These are phyloP conservation scores for Colletotrichum godetiae DNA, from an alignment of 2,329 filamentous ascomycete genomes.

Conservation along the genomic window DNA sequence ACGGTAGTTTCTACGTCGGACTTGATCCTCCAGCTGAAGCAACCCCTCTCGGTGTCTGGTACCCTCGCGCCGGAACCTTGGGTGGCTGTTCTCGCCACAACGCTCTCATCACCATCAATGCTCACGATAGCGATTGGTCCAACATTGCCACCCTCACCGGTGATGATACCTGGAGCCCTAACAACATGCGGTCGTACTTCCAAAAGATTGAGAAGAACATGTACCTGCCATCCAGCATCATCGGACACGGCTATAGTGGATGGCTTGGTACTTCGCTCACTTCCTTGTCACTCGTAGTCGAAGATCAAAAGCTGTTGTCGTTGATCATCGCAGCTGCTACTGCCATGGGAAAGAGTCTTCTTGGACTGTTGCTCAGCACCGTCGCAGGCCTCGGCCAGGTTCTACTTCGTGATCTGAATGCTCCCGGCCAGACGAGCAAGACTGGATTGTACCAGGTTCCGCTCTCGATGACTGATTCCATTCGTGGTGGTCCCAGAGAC, in stretches of 20 bases:
- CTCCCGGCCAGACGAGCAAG: constrained; percentile 3
- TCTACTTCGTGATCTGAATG: constrained; percentile 43
- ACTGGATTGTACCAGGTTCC: constrained; percentile 19
- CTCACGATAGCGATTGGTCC: constrained; percentile 69
- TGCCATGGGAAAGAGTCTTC: constrained; percentile 41
- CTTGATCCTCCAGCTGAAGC: constrained; percentile 38
- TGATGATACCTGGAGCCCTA: constrained; percentile 66
- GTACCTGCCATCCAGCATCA: constrained; percentile 54
- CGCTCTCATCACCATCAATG: constrained; percentile 67
- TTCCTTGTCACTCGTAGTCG: constrained; percentile 17
- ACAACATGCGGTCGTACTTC: constrained; percentile 71
- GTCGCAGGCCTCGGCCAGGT: constrained; percentile 41
- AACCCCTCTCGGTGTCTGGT: constrained; percentile 43
- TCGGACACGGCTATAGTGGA: constrained; percentile 63
- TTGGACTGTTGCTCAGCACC: constrained; percentile 34
- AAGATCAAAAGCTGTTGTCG: constrained; percentile 34
- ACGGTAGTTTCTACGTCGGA: constrained; percentile 48
- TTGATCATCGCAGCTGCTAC: constrained; percentile 42
- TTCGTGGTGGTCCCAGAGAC: constrained; percentile 18
- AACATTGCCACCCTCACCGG: constrained; percentile 68
- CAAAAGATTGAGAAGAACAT: constrained; percentile 65
- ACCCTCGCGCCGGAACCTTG: constrained; percentile 57
- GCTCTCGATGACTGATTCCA: constrained; percentile 12
- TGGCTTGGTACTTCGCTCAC: constrained; percentile 51
- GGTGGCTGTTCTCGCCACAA: constrained; percentile 69